Percentiles rank a stretch among this genome's conserved stretches.
These are phyloP conservation scores for Debaryomyces subglobosus DNA, from an alignment of 1,139 yeast species.

Conservation along the genomic window DNA sequence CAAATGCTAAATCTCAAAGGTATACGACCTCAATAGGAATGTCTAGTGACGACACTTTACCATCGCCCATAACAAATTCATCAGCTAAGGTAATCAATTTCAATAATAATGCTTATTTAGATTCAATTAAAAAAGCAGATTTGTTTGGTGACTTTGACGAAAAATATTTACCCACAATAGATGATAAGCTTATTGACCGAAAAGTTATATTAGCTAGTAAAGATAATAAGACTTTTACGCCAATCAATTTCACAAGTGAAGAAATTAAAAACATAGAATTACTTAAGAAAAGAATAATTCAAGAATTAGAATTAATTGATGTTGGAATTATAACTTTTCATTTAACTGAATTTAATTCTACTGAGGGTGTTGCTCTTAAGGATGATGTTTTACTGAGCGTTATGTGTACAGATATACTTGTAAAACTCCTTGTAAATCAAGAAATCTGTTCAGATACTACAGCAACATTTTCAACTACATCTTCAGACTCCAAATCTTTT, in stretches of 20 bases:
- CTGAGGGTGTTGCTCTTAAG: slow-evolving; percentile 63
- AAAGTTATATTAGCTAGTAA: slow-evolving; percentile 54
- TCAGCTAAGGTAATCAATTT: not conserved
- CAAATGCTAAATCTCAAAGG: not conserved
- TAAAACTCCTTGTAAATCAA: slow-evolving; percentile 50
- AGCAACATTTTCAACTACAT: slow-evolving; percentile 42
- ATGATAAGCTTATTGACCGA: slow-evolving; percentile 12
- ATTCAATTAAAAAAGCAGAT: not conserved
- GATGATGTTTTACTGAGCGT: slow-evolving; percentile 44
- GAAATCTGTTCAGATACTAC: slow-evolving; percentile 38
- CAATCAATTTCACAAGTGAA: slow-evolving; percentile 37
- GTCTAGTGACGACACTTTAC: not conserved
- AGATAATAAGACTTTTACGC: slow-evolving; percentile 57
- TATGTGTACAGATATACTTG: slow-evolving; percentile 34
- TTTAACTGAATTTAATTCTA: slow-evolving; percentile 70
- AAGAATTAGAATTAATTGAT: slow-evolving; percentile 43
- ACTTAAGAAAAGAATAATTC: slow-evolving; percentile 41
- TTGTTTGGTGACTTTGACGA: slow-evolving; percentile 18
- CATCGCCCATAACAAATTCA: not conserved
- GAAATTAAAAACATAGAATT: slow-evolving; percentile 16
- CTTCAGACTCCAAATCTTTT: slow-evolving; percentile 54
- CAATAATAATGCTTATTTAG: not conserved
- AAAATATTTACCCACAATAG: slow-evolving; percentile 33
- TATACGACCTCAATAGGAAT: not conserved
- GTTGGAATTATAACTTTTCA: slow-evolving; percentile 53